These are phyloP conservation scores for Parathielavia hyrcaniae DNA, from an alignment of 495 filamentous ascomycete genomes.

Conservation along the genomic window DNA sequence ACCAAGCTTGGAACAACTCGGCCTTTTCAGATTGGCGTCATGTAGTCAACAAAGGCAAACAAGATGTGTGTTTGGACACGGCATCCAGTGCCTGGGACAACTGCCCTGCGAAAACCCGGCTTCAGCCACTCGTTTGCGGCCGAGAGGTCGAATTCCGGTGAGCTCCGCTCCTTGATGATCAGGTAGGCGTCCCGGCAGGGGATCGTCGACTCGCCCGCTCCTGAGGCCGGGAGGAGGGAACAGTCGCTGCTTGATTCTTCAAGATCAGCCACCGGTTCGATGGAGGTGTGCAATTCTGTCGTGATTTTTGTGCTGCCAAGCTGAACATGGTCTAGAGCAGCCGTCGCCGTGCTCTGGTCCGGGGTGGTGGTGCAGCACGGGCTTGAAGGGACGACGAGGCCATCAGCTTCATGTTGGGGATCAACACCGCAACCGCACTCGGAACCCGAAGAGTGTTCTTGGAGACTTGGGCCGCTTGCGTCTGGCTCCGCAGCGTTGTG, in stretches of 20 bases:
- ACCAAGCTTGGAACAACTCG: background rate
- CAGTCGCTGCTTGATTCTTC: constrained; percentile 12
- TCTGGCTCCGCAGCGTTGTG: too few species aligned
- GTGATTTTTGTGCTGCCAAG: too few species aligned
- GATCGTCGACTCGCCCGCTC: constrained; percentile 27
- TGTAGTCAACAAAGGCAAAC: constrained; percentile 27
- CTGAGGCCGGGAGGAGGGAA: constrained; percentile 17
- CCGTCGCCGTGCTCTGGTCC: background rate
- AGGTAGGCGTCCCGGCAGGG: constrained; percentile 25
- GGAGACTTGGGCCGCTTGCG: too few species aligned
- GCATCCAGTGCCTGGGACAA: constrained; percentile 22
- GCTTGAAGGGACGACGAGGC: too few species aligned
- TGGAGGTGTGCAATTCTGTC: background rate
- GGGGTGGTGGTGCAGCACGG: background rate
- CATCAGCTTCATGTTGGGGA: too few species aligned
- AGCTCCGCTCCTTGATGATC: constrained; percentile 19
- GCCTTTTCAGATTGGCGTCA: background rate
- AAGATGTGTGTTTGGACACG: constrained; percentile 28
- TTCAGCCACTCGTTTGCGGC: constrained; percentile 21
- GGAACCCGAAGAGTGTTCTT: too few species aligned
- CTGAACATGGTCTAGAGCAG: background rate
- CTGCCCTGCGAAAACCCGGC: constrained; percentile 23
- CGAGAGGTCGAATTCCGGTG: constrained; percentile 19
- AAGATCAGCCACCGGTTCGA: background rate
- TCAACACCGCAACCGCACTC: too few species aligned